Evolutionary conservation across 2,329 filamentous ascomycete genomes (phyloP), one percentile per base, ranked within the genome.

Genomic region (Neofusicoccum laricinum): DNA sequence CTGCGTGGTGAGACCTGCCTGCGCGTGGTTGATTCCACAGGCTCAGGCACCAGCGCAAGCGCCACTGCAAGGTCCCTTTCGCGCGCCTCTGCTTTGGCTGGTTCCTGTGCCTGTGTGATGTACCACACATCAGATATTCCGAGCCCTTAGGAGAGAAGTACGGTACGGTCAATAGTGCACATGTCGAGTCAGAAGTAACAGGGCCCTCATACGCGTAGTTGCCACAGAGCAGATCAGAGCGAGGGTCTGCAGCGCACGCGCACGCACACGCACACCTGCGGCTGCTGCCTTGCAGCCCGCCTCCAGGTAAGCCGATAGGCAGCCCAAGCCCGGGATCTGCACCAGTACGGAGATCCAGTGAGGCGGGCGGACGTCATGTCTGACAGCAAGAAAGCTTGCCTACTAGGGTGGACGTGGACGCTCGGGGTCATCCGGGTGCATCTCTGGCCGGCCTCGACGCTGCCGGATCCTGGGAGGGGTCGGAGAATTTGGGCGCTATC

Each of bases 1-100:
- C 55, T 59, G 38, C 7, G 19, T n/a, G 25, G 55, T 59, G 55
- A 59, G 55, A 59, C 55, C 55, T 34, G 4, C 21, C 41, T n/a
- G 21, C 40, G 43, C 55, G 41, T 59, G 55, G 25, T 45, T 36
- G 25, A 59, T 45, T 21, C 15, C 55, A 59, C 40, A 46, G 30
- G 25, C 11, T 34, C 55, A 59, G 55, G 41, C 41, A 36, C 55
- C 55, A 17, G 7, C 21, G 21, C 38, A 36, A 46, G 17, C 55
- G 41, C 53, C 53, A 58, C 51, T 46, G 55, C 40, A 36, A 46
- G 55, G 15, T 36, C 36, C 25, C 41, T 59, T n/a, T 21, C 41
- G 55, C 25, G 19, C n/a, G 25, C n/a, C 25, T 32, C 48, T 3
- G 40, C 21, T 58, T 46, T 30, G 25, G 25, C 7, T 12, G 41